These are phyloP conservation scores for Thelephora terrestris DNA, from an alignment of 1,284 basidiomycete genomes.

Conservation along the genomic window DNA sequence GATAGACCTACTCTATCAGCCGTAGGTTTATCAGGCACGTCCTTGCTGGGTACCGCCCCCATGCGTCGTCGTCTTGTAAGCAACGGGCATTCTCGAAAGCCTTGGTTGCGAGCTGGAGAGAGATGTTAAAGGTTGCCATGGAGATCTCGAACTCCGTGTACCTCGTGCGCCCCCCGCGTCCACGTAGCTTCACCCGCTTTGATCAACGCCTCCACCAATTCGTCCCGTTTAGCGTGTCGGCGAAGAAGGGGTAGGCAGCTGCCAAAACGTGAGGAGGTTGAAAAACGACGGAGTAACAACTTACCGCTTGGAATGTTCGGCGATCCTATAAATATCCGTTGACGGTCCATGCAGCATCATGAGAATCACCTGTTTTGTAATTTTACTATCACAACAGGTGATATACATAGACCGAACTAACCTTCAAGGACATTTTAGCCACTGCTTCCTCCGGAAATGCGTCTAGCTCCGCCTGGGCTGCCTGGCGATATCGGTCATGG, in stretches of 20 bases:
- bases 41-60: conserved; percentile 36
- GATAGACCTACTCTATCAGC: conserved; percentile 44
- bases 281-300: conserved; percentile 5
- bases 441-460: conserved; percentile 37
- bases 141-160: conserved; percentile 15
- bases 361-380: conserved; percentile 42
- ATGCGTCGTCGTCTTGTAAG: conserved; percentile 42
- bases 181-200: conserved; percentile 62
- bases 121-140: not conserved
- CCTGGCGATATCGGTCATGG: conserved; percentile 63
- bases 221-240: conserved; percentile 48
- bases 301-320: conserved; percentile 56
- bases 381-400: not conserved
- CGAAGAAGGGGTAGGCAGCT: conserved; percentile 53
- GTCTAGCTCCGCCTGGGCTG: conserved; percentile 48
- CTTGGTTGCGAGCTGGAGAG: conserved; percentile 42
- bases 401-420: conserved; percentile 15
- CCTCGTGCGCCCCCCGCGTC: conserved; percentile 62
- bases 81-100: conserved; percentile 48
- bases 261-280: not conserved
- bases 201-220: conserved; percentile 47
- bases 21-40: conserved; percentile 44
- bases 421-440: conserved; percentile 62
- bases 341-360: conserved; percentile 57
- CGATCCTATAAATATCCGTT: conserved; percentile 53